These are phyloP conservation scores for Sclerotiophoma versabilis DNA, from an alignment of 2,329 filamentous ascomycete genomes.

Conservation along the genomic window DNA sequence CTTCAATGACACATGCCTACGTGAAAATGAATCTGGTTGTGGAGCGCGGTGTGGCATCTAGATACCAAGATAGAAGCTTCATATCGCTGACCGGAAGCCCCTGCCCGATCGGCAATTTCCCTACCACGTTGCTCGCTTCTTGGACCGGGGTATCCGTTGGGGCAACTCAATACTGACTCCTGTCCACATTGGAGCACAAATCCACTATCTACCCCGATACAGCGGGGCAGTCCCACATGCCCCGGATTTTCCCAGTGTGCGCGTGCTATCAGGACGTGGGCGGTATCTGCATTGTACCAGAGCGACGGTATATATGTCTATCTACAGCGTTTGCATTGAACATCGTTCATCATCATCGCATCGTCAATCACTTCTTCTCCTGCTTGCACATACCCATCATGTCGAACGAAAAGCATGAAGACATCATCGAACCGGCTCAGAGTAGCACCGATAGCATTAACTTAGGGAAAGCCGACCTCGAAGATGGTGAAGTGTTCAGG, in stretches of 20 bases:
- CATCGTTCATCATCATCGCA: conserved; percentile 2
- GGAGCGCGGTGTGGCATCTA: neutral
- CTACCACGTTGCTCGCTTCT: conserved; percentile 8
- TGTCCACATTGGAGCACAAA: conserved; percentile 22
- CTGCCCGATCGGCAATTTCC: conserved; percentile 5
- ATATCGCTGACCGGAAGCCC: conserved; percentile 1
- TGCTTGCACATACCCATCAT: conserved; percentile 15
- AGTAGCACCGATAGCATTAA: conserved; percentile 32
- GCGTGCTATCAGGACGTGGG: conserved; percentile 20
- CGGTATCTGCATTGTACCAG: conserved; percentile 7
- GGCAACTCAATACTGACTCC: conserved; percentile 12
- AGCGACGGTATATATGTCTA: conserved; percentile 14
- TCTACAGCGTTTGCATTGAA: conserved; percentile 1
- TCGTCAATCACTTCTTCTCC: neutral
- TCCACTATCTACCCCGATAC: conserved; percentile 33
- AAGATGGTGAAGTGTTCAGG: conserved; percentile 60
- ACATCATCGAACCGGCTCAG: conserved; percentile 30
- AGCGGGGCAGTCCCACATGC: conserved; percentile 28
- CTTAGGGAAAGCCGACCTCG: conserved; percentile 31
- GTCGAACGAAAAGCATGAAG: conserved; percentile 37
- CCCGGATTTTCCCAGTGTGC: conserved; percentile 34
- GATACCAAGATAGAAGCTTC: neutral
- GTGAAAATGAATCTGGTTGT: too few relatives aligned
- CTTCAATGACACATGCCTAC: too few relatives aligned
- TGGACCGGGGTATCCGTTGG: conserved; percentile 4